Base-by-base conservation (phyloP, 1,284 basidiomycete species). In the Papiliotrema flavescens region DNA sequence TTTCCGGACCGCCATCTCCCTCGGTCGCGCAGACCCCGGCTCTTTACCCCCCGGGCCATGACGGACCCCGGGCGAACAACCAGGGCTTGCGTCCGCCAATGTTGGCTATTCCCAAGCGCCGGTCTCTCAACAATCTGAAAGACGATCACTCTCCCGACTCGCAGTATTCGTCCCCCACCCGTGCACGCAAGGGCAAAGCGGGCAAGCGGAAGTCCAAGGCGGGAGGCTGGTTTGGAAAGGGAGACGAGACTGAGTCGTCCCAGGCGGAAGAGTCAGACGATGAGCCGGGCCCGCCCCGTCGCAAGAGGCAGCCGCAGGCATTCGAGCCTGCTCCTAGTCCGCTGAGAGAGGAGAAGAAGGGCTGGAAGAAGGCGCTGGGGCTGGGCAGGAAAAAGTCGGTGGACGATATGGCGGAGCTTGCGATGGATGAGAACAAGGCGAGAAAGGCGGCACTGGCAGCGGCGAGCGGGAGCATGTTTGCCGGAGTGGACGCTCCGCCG, bases 371-470 rank as follows among this genome's bases (percentile, higher is more conserved):
- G n/a, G 50, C 50, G 2, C 51, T 69, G 40, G 65, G 66, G 13
- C 34, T 66, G 24, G 47, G 49, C n/a, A 48, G 51, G 51, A 66
- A 58, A 47, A 56, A 54, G 41, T 48, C 42, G 17, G 15, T 62
- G 37, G 62, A 65, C 20, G 64, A 64, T 44, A 40, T 59, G 42
- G 60, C 54, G 20, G 64, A 67, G 37, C 49, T 51, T 15, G 66
- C 59, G 26, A 53, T 63, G 28, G 67, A 70, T 50, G 73, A 74
- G 56, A 73, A 71, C 44, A 64, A 64, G 47, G 73, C 71, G 32
- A 63, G 73, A 51, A 74, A 75, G 54, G 68, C 65, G 1, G 68
- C 63, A 3, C 54, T 70, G 26, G 68, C 70, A 15, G 66, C 66
- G 45, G 66, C 71, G 54, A 62, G 57, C 32, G 73, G 69, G 23